Evolutionary conservation across 129 eudicot genomes (phyloP), one percentile per base, ranked within the genome.

Genomic region (Helichrysum umbraculigerum): DNA sequence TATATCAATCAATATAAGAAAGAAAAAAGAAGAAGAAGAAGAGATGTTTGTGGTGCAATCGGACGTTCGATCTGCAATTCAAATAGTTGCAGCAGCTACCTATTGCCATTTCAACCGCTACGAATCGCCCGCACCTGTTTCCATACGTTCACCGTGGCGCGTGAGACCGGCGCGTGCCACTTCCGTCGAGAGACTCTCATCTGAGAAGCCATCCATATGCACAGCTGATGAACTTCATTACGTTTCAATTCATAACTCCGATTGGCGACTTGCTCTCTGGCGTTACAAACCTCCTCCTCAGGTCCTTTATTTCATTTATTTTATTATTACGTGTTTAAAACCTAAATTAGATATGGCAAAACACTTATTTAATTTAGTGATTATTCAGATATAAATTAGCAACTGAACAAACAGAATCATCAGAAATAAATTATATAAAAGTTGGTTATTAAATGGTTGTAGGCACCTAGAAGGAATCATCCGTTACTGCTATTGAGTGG

Each of bases 151-250:
- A 50, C 76, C 82, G 39, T 32, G 76, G 34, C 70, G 83, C 29
- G 72, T 82, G 66, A 41, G 47, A 11, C 66, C 76, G 17, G 14
- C 74, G 30, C 51, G 59, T 16, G 78, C 71, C 7, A 19, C 74
- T 51, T 78, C 73, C 51, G 78, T 74, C 2, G 73, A 78, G 16
- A 73, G 75, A 29, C 42, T 62, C 28, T 30, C 17, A 64, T 57
- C 75, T 14, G 83, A 70, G 2, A 86, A 86, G 87, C 97, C 97
- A 52, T 62, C 86, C 44, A 83, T 78, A 41, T 91, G 97, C 50
- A 86, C 97, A 5, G 97, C 97, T 44, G 97, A 91, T 34, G 94
- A 91, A 79, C 94, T 91, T 20, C 97, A 91, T 78, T 91, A 86
- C 60, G 97, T 88, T 15, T 78, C 88, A 0, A 77, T 91, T 3